phyloP scores from a whole-genome alignment of 2,329 filamentous ascomycete genomes.

The Sarocladium brachiariae region DNA sequence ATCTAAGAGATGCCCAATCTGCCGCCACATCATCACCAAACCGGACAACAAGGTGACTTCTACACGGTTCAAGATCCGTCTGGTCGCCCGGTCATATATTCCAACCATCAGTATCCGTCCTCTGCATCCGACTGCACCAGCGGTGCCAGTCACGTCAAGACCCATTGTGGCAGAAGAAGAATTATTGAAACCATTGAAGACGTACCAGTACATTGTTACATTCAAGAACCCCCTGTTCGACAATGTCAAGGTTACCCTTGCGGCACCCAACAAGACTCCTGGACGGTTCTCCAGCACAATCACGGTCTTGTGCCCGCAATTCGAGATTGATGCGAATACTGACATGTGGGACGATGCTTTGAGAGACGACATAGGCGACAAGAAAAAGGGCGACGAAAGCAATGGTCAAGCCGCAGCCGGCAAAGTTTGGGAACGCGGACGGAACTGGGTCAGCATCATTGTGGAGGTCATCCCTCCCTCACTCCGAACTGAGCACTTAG shows the following conservation, averaged over 20 bases:
- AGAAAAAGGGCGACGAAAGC: constrained; percentile 33
- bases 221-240: constrained; percentile 95
- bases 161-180: constrained; percentile 24
- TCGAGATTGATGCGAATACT: constrained; percentile 91
- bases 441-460: constrained; percentile 93
- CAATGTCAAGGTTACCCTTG: constrained; percentile 76
- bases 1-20: constrained; percentile 85
- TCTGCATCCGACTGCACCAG: constrained; percentile 35
- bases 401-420: constrained; percentile 66
- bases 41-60: constrained; percentile 86
- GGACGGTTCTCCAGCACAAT: constrained; percentile 72
- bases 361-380: constrained; percentile 40
- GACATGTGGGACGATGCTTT: constrained; percentile 82
- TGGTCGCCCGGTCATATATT: constrained; percentile 83
- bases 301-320: constrained; percentile 89
- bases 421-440: constrained; percentile 90
- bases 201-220: constrained; percentile 77
- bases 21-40: constrained; percentile 91
- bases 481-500: constrained; percentile 33
- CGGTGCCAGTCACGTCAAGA: constrained; percentile 27
- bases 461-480: constrained; percentile 75
- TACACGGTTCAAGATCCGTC: constrained; percentile 84
- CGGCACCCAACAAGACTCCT: constrained; percentile 72
- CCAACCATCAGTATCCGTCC: constrained; percentile 71
- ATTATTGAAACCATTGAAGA: constrained; percentile 48